Percentiles rank a stretch among this genome's conserved stretches.
phyloP scores from a whole-genome alignment of 2,329 filamentous ascomycete species.

The Stemphylium vesicarium region DNA sequence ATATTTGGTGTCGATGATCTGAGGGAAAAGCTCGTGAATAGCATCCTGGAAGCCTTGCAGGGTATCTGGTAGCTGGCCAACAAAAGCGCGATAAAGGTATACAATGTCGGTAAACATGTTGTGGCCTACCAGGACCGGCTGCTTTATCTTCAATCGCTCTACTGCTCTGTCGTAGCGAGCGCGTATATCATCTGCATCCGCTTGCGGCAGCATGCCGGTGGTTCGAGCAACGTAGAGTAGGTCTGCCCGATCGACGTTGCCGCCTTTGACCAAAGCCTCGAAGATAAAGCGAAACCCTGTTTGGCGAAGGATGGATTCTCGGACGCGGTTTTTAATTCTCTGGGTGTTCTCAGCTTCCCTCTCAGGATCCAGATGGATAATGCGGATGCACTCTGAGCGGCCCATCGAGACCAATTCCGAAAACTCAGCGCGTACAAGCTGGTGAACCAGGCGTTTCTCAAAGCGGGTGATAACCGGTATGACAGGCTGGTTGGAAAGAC shows the following conservation, averaged over 20 bases:
- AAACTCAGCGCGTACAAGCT: constrained; percentile 69
- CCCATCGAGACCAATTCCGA: constrained; percentile 54
- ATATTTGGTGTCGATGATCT: constrained; percentile 68
- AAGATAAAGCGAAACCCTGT: constrained; percentile 60
- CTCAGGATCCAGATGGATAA: constrained; percentile 51
- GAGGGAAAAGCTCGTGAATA: constrained; percentile 62
- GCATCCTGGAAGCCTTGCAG: constrained; percentile 60
- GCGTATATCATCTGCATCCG: constrained; percentile 45
- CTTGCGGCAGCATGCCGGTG: constrained; percentile 44
- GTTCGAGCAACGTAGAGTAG: constrained; percentile 44
- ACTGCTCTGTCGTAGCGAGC: constrained; percentile 51
- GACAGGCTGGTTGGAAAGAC: constrained; percentile 22
- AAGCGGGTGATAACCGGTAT: constrained; percentile 51
- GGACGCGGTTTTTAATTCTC: constrained; percentile 46
- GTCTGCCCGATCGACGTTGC: constrained; percentile 48
- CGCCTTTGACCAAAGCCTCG: constrained; percentile 52
- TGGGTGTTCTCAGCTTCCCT: constrained; percentile 52
- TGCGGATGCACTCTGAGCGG: constrained; percentile 52
- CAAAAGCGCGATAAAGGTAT: constrained; percentile 68
- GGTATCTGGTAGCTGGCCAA: constrained; percentile 62
- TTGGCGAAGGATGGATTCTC: constrained; percentile 52
- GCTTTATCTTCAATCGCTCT: constrained; percentile 52
- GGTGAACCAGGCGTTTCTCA: constrained; percentile 70
- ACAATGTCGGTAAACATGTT: constrained; percentile 70
- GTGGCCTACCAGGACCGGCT: constrained; percentile 65